Conservation (phyloP, 129 eudicot genomes). For the Artemisia argyi region DNA sequence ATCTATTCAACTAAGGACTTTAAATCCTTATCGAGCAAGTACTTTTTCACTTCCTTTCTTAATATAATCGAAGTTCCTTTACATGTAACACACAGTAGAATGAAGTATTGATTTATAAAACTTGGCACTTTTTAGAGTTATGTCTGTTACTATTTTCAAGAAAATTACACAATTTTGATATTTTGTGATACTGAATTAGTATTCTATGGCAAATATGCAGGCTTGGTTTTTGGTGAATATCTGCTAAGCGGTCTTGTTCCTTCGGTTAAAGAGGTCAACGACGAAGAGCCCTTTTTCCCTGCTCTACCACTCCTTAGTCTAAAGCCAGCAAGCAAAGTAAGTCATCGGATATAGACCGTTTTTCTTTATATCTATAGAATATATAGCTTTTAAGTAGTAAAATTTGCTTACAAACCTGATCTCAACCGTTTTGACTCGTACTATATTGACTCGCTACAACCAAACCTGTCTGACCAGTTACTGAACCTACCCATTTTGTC, state of each 20-base stretch:
- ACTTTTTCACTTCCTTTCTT: conserved; percentile 29
- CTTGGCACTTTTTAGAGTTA: background rate
- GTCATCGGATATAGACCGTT: background rate
- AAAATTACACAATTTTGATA: background rate
- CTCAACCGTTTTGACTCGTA: too few species aligned
- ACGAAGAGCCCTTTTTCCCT: conserved; percentile 92
- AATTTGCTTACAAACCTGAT: too few species aligned
- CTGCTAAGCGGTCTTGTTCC: conserved; percentile 88
- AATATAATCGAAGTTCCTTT: background rate
- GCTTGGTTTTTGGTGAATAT: conserved; percentile 87
- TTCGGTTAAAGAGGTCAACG: conserved; percentile 84
- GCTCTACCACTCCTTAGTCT: conserved; percentile 59
- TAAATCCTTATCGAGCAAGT: too few species aligned
- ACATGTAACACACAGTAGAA: background rate
- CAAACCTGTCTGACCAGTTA: background rate
- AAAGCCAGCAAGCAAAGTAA: conserved; percentile 58
- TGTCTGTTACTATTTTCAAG: too few species aligned
- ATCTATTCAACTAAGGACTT: conserved; percentile 83
- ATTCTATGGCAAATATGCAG: conserved; percentile 31
- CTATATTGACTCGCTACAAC: background rate
- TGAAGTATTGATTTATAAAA: background rate
- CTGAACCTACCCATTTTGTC: background rate
- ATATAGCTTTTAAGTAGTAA: too few species aligned
- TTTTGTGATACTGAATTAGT: too few species aligned
- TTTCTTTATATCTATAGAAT: too few species aligned